These are phyloP conservation scores for Filobasidium floriforme DNA, from an alignment of 768 basidiomycete species.

Conservation along the genomic window DNA sequence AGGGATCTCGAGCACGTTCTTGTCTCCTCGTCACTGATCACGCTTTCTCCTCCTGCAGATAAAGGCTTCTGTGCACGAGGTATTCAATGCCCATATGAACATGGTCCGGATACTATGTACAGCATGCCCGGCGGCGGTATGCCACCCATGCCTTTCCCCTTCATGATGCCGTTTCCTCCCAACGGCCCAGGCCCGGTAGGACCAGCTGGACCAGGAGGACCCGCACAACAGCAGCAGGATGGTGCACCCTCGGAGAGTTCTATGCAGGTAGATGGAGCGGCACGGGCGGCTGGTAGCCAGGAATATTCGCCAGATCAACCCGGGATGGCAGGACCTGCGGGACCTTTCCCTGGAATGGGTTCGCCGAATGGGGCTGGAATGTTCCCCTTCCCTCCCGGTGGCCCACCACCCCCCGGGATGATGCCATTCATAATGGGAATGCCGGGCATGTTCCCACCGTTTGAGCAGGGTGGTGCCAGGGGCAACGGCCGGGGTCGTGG, in stretches of 20 bases:
- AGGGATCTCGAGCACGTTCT: conserved; percentile 8
- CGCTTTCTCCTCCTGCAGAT: conserved; percentile 50
- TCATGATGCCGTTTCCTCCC: conserved; percentile 17
- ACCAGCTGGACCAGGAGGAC: background rate
- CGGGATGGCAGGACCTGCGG: background rate
- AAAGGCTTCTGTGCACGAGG: conserved; percentile 86
- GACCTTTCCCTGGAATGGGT: background rate
- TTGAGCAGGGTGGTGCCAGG: conserved; percentile 22
- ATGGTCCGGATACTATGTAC: conserved; percentile 69
- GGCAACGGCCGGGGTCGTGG: conserved; percentile 28
- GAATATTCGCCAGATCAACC: conserved; percentile 20
- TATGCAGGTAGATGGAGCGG: conserved; percentile 8
- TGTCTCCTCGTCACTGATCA: conserved; percentile 21
- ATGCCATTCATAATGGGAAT: conserved; percentile 30
- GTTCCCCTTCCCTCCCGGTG: conserved; percentile 3
- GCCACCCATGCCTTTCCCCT: background rate
- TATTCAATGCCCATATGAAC: conserved; percentile 80
- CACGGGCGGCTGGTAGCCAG: background rate
- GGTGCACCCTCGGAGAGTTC: background rate
- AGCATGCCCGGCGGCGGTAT: conserved; percentile 16
- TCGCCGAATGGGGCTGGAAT: background rate
- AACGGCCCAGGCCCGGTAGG: conserved; percentile 2
- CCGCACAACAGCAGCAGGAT: background rate
- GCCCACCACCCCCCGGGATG: conserved; percentile 10
- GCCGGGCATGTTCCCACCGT: conserved; percentile 44